Base-by-base conservation (phyloP, 2,329 filamentous ascomycete genomes). In the Aspergillus cejpii region DNA sequence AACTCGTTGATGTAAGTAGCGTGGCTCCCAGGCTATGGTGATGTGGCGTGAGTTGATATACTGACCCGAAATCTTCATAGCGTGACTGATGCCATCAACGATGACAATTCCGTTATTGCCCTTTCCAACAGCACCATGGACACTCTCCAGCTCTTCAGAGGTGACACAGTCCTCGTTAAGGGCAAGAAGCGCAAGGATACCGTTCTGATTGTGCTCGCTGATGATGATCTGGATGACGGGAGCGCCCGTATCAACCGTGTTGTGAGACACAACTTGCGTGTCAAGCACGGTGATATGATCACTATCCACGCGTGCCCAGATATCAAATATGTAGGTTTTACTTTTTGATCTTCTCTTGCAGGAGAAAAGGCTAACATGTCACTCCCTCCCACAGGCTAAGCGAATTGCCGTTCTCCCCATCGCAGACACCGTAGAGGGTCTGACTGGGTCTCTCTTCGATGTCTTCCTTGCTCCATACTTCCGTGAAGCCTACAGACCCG, bases 161-260 rank as follows among this genome's bases (percentile, higher is more conserved):
- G 92, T 58, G 92, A 98, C 69, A 98, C 92, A 55, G 94, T 98
- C 43, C 78, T 97, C 48, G 91, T 98, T 45, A 94, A 94, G 75
- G 92, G 92, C 72, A 98, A 98, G 83, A 98, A 97, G 86, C 83
- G 92, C 73, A 96, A 96, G 79, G 92, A 98, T 66, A 98, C 92
- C 3, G 92, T 97, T 49, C 77, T 98, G 65, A 97, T 98, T 63
- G 94, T 98, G 48, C 80, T 98, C 49, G 90, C 90, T 53, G 92
- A 98, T 69, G 92, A 98, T 63, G 92, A 98, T 54, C 84, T 98
- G 44, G 92, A 98, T 75, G 92, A 98, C 65, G 92, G 92, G 58
- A 95, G 85, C 61, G 92, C 87, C 59, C 86, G 92, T 64, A 92
- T 98, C 77, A 98, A 98, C 79, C 87, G 94, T 69, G 92, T 97